These are phyloP conservation scores for Nepenthes mirabilis DNA, from an alignment of 148 eudicot species.

Conservation along the genomic window DNA sequence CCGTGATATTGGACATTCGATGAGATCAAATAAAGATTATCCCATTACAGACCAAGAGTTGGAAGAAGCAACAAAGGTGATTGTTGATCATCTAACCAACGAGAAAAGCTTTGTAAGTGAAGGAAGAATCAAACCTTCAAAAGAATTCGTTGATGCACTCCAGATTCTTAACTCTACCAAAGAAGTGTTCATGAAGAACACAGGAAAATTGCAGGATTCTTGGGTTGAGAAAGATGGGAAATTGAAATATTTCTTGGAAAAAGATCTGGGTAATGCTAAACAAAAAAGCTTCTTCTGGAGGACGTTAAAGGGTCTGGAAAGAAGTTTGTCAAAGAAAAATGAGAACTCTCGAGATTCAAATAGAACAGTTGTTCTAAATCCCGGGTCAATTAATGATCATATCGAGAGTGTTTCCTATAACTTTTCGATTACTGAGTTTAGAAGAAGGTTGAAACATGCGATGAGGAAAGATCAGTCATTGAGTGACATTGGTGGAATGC, in stretches of 20 bases:
- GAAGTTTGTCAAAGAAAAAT: conserved; percentile 25
- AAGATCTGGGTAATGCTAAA: conserved; percentile 18
- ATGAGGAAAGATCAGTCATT: conserved; percentile 55
- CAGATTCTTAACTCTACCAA: conserved; percentile 40
- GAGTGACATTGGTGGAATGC: conserved; percentile 35
- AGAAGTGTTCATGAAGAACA: conserved; percentile 29
- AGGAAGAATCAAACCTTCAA: conserved; percentile 21
- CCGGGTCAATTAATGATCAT: conserved; percentile 23
- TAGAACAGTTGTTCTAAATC: conserved; percentile 81
- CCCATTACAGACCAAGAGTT: conserved; percentile 32
- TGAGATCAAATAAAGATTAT: conserved; percentile 11
- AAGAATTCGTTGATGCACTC: conserved; percentile 34
- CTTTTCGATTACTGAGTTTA: conserved; percentile 51
- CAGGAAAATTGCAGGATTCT: conserved; percentile 24
- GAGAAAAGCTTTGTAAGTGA: conserved; percentile 20
- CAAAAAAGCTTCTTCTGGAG: conserved; percentile 59
- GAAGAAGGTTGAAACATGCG: conserved; percentile 54
- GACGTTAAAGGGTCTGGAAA: conserved; percentile 55
- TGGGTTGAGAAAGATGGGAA: conserved; percentile 24
- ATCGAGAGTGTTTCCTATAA: conserved; percentile 31
- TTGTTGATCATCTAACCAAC: conserved; percentile 36
- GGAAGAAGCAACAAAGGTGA: conserved; percentile 58
- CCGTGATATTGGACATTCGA: conserved; percentile 10
- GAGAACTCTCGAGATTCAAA: conserved; percentile 30
- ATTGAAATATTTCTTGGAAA: conserved; percentile 19